Base-by-base conservation (phyloP, 1,284 basidiomycete species). In the Schizophyllum amplum region DNA sequence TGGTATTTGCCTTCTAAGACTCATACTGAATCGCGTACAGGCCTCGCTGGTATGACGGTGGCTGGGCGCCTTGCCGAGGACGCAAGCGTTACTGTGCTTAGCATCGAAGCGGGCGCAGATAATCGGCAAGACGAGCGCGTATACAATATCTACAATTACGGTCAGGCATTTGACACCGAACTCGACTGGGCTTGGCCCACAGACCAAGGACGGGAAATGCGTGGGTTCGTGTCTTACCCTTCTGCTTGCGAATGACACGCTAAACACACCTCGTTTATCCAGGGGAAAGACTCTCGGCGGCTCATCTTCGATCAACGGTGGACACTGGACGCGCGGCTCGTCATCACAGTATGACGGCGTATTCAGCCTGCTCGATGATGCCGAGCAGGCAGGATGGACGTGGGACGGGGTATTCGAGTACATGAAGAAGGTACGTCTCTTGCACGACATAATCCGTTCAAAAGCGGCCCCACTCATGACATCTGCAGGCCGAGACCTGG, bases 251-350 rank as follows among this genome's bases (percentile, higher is more conserved):
- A 46, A 42, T 52, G 24, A 52, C 56, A 23, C 5, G 15, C 54
- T 33, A 26, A 52, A 33, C 24, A 51, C 7, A n/a, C 49, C 22
- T 52, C 17, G 9, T 47, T n/a, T 49, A 53, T 53, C 24, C 48
- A 78, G 79, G 24, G 82, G 82, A 1, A 81, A 79, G 64, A 81
- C 81, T 0, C 73, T 86, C 2, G 83, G 83, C 25, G 84, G 83
- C 1, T 74, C 76, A 51, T 76, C 79, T 33, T 80, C 80, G 1
- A 81, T 86, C 66, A 86, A 86, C 63, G 82, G 82, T 25, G 80
- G 71, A 9, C 69, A 74, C 7, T 84, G 81, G 70, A 83, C 82
- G 13, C 75, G 83, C 7, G 84, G 79, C 1, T 64, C 77, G 24
- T 72, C 72, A 22, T 78, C 75, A 0, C 83, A 86, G 65, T 84